Evolutionary conservation across 306 rosid species (phyloP).

Genomic region (Acacia confusa): DNA sequence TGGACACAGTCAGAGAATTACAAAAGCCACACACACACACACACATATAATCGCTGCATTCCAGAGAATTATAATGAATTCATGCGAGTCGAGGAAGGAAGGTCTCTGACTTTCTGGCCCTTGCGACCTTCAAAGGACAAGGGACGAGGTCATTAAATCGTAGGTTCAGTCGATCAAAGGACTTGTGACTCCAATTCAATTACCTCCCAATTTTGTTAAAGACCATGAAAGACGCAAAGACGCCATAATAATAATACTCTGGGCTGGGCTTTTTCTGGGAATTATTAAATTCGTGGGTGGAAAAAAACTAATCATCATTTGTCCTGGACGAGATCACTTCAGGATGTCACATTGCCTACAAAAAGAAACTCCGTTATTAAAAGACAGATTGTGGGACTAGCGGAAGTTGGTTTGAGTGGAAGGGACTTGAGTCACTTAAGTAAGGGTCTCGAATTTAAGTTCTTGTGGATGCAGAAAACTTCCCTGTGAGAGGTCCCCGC

Average conservation of each 20-base stretch:
- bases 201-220: not conserved
- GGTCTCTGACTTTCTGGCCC: conserved; percentile 14
- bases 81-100: not conserved
- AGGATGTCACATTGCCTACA: not conserved
- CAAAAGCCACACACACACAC: not conserved
- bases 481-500: no score
- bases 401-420: no score
- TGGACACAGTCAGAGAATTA: not conserved
- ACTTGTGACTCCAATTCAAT: not conserved
- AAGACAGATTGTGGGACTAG: no score
- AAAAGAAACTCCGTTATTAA: not conserved
- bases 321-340: not conserved
- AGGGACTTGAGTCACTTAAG: no score
- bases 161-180: not conserved
- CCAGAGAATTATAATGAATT: not conserved
- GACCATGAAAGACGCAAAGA: not conserved
- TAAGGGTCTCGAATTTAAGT: no score
- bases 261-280: not conserved
- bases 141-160: not conserved
- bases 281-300: not conserved
- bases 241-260: not conserved
- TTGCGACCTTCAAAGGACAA: conserved; percentile 34
- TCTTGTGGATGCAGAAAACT: no score
- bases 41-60: not conserved
- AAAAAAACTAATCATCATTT: not conserved